Evolutionary conservation across 2,329 filamentous ascomycete genomes (phyloP).

Genomic region (Acephala macrosclerotiorum): DNA sequence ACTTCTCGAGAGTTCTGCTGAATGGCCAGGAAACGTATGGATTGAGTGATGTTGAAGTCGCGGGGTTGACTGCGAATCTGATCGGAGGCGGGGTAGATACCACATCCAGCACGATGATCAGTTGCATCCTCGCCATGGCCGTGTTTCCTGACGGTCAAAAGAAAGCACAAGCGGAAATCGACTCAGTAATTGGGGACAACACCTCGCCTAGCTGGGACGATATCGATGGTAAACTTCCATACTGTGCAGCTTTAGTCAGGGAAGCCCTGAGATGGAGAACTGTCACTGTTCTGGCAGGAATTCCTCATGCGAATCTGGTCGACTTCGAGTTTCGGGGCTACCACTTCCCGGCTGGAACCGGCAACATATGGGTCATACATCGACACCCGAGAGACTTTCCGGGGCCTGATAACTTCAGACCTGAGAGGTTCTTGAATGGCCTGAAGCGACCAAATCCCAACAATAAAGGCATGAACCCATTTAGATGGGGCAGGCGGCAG

Average conservation of each 20-base stretch:
- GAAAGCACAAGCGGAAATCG: conserved; percentile 8
- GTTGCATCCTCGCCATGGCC: background rate
- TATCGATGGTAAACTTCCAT: conserved; percentile 7
- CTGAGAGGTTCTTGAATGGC: conserved; percentile 3
- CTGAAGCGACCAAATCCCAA: background rate
- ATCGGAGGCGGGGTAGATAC: conserved; percentile 6
- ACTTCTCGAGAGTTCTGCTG: conserved; percentile 6
- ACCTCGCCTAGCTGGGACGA: conserved; percentile 5
- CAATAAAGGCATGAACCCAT: background rate
- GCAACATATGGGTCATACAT: conserved; percentile 9
- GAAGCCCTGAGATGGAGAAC: conserved; percentile 3
- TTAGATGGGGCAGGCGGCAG: background rate
- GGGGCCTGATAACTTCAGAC: conserved; percentile 3
- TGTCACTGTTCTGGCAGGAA: conserved; percentile 4
- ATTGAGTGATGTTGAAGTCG: background rate
- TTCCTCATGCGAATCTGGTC: conserved; percentile 1
- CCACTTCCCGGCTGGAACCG: conserved; percentile 1
- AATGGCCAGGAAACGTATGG: background rate
- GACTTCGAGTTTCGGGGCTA: conserved; percentile 5
- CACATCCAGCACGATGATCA: conserved; percentile 5
- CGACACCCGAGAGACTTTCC: conserved; percentile 8
- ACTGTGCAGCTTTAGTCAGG: conserved; percentile 1
- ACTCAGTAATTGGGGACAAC: background rate
- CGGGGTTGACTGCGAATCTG: conserved; percentile 2
- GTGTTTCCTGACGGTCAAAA: background rate